These are phyloP conservation scores for Lyophyllum decastes DNA, from an alignment of 768 basidiomycete species.

Conservation along the genomic window DNA sequence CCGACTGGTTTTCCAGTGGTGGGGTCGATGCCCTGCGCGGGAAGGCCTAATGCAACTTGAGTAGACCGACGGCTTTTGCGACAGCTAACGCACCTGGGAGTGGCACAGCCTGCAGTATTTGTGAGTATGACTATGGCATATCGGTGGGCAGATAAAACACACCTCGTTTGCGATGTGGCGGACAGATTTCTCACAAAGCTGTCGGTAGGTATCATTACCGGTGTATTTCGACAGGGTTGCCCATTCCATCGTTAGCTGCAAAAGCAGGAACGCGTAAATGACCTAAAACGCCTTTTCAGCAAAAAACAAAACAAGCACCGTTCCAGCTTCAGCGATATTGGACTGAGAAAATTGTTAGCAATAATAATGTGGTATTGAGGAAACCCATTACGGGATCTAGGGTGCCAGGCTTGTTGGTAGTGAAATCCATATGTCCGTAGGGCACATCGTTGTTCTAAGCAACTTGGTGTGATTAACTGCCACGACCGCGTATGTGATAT, in stretches of 20 bases:
- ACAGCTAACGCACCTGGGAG: slow-evolving; percentile 24
- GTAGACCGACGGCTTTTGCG: slow-evolving; percentile 18
- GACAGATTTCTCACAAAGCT: slow-evolving; percentile 52
- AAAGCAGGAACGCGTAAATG: background rate
- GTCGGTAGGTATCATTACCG: slow-evolving; percentile 58
- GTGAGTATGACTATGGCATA: background rate
- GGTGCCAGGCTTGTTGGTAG: slow-evolving; percentile 32
- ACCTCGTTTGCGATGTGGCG: slow-evolving; percentile 50
- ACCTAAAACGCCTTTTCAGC: background rate
- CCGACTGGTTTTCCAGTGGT: slow-evolving; percentile 44
- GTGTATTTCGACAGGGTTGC: slow-evolving; percentile 55
- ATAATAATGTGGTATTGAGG: background rate
- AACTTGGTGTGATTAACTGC: background rate
- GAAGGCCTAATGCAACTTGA: slow-evolving; percentile 37
- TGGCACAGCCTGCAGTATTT: slow-evolving; percentile 32
- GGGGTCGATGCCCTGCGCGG: slow-evolving; percentile 56
- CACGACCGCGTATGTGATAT: background rate
- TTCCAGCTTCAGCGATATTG: slow-evolving; percentile 59
- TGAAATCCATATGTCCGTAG: slow-evolving; percentile 41
- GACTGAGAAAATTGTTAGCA: slow-evolving; percentile 27
- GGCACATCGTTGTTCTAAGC: slow-evolving; percentile 42
- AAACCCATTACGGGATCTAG: background rate
- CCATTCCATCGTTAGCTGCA: slow-evolving; percentile 63
- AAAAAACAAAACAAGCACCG: slow-evolving; percentile 26
- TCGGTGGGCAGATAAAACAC: slow-evolving; percentile 8